These are phyloP conservation scores for Acacia pycnantha DNA, from an alignment of 331 rosid species.

Conservation along the genomic window DNA sequence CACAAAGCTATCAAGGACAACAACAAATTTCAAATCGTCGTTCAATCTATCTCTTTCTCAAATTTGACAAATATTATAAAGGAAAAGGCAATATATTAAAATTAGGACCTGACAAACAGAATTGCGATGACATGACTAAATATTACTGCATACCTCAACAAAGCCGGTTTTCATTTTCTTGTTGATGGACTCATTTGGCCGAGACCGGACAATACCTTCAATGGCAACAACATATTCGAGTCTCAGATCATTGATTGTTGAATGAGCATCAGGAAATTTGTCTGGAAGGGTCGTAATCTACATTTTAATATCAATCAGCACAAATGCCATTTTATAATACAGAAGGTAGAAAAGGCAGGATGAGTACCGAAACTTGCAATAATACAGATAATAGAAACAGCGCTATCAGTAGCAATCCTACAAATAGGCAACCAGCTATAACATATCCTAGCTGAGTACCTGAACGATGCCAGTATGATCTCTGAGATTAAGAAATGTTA, in stretches of 20 bases:
- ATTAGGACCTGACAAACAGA: not conserved
- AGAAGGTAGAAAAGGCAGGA: slow-evolving; percentile 6
- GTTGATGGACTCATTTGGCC: slow-evolving; percentile 81
- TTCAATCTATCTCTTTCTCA: not conserved
- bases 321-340: slow-evolving; percentile 2
- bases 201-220: slow-evolving; percentile 74
- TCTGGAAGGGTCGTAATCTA: slow-evolving; percentile 90
- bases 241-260: slow-evolving; percentile 61
- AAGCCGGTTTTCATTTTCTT: slow-evolving; percentile 84
- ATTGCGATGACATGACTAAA: not conserved
- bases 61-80: not conserved
- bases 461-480: slow-evolving; percentile 87
- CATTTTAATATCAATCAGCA: slow-evolving; percentile 28
- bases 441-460: slow-evolving; percentile 33
- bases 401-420: not conserved
- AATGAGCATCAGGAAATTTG: slow-evolving; percentile 77
- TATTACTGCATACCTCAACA: slow-evolving; percentile 56
- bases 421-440: not conserved
- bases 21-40: not conserved
- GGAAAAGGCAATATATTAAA: not conserved
- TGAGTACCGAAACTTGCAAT: not conserved
- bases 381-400: not conserved
- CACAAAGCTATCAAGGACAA: not conserved
- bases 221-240: slow-evolving; percentile 88
- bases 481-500: slow-evolving; percentile 78